Percentiles rank a stretch among this genome's conserved stretches.
Conservation (phyloP, 805 yeast species). For the Alloascoidea africana region DNA sequence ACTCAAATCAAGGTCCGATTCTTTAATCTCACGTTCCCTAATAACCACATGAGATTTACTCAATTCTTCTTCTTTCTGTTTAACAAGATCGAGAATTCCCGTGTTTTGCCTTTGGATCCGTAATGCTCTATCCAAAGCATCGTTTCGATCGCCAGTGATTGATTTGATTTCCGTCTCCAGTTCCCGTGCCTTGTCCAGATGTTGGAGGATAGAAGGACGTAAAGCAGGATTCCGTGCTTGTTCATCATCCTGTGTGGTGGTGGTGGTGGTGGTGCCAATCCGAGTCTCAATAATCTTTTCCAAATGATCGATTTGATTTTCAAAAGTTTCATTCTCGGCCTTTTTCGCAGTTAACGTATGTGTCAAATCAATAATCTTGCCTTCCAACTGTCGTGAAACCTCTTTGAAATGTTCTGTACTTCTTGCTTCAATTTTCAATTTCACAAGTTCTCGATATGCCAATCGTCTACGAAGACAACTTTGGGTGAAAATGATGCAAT, state of each 20-base stretch:
- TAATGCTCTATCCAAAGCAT: conserved; percentile 36
- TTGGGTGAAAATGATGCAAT: conserved; percentile 50
- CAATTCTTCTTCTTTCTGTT: conserved; percentile 22
- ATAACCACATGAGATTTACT: too few relatives aligned
- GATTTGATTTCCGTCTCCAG: conserved; percentile 39
- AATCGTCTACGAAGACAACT: conserved; percentile 48
- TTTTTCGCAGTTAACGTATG: conserved; percentile 63
- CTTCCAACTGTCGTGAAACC: conserved; percentile 67
- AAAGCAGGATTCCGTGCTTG: too few relatives aligned
- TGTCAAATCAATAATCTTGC: conserved; percentile 71
- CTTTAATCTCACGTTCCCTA: conserved; percentile 54
- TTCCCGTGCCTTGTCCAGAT: conserved; percentile 33
- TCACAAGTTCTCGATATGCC: conserved; percentile 39
- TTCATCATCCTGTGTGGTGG: too few relatives aligned
- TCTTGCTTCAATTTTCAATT: conserved; percentile 56
- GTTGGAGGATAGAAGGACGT: too few relatives aligned
- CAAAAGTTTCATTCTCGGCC: conserved; percentile 57
- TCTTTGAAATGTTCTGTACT: conserved; percentile 69
- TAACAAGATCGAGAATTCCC: conserved; percentile 29
- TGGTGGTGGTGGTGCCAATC: too few relatives aligned
- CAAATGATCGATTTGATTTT: too few relatives aligned
- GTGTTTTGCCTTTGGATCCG: conserved; percentile 37
- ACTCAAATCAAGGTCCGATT: conserved; percentile 27
- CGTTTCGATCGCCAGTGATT: conserved; percentile 32
- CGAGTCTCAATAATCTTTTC: too few relatives aligned